Evolutionary conservation across 768 basidiomycete genomes (phyloP).

Genomic region (Rhizopogon rudus): DNA sequence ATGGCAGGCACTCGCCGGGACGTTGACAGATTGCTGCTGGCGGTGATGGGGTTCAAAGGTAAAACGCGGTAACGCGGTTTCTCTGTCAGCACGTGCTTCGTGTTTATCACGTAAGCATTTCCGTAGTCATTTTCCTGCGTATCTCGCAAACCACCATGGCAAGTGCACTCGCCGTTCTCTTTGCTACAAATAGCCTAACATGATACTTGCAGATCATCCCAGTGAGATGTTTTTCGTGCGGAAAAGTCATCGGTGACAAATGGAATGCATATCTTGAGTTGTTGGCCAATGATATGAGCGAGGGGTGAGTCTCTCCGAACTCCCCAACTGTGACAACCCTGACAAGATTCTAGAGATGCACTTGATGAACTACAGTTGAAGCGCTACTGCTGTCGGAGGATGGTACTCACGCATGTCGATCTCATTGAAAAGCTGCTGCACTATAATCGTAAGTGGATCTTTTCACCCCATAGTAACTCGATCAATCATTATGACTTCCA

Average conservation of each 20-base stretch:
- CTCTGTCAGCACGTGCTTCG: conserved; percentile 22
- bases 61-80: conserved; percentile 8
- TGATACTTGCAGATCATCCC: conserved; percentile 73
- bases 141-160: conserved; percentile 18
- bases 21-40: conserved; percentile 1
- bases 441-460: conserved; percentile 70
- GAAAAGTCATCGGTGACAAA: conserved; percentile 96
- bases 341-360: conserved; percentile 57
- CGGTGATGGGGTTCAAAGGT: background rate
- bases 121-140: background rate
- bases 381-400: conserved; percentile 93
- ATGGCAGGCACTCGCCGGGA: conserved; percentile 18
- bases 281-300: conserved; percentile 73
- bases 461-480: conserved; percentile 20
- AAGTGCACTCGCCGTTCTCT: background rate
- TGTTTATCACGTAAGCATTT: conserved; percentile 10
- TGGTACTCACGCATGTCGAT: conserved; percentile 97
- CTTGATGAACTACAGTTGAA: conserved; percentile 86
- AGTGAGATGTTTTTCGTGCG: conserved; percentile 93
- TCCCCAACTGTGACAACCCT: background rate
- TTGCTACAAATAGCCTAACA: background rate
- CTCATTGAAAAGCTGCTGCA: conserved; percentile 95
- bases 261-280: conserved; percentile 88
- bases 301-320: conserved; percentile 55
- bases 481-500: conserved; percentile 3